Evolutionary conservation across 2,329 filamentous ascomycete genomes (phyloP).

Genomic region (Microcyclosporella mali): DNA sequence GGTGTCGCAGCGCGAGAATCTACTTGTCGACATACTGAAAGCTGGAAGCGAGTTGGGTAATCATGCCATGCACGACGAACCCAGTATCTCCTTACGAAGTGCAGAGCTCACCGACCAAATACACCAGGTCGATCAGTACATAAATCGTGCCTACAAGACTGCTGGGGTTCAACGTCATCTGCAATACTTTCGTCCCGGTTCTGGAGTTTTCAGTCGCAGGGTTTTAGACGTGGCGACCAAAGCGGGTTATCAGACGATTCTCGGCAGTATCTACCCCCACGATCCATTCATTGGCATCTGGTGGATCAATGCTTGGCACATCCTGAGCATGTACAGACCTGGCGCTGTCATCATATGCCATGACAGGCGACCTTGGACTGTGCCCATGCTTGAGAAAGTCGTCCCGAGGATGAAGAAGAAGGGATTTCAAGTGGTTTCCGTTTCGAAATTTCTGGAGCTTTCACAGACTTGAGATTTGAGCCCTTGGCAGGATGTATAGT

Average conservation of each 20-base stretch:
- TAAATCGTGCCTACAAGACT: slow-evolving; percentile 51
- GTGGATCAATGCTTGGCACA: slow-evolving; percentile 66
- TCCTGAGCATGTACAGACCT: slow-evolving; percentile 70
- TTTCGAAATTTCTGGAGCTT: slow-evolving; percentile 57
- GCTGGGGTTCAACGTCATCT: slow-evolving; percentile 40
- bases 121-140: slow-evolving; percentile 54
- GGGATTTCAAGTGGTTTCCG: slow-evolving; percentile 66
- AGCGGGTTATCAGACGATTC: slow-evolving; percentile 65
- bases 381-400: slow-evolving; percentile 67
- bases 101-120: slow-evolving; percentile 59
- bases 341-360: slow-evolving; percentile 82
- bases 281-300: slow-evolving; percentile 75
- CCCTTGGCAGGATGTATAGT: not conserved
- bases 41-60: slow-evolving; percentile 63
- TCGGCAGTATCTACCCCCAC: slow-evolving; percentile 83
- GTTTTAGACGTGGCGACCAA: slow-evolving; percentile 58
- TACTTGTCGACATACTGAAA: slow-evolving; percentile 48
- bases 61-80: slow-evolving; percentile 84
- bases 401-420: slow-evolving; percentile 63
- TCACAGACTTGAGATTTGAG: slow-evolving; percentile 6
- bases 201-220: slow-evolving; percentile 68
- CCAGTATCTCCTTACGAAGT: slow-evolving; percentile 57
- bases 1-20: slow-evolving; percentile 48
- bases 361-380: slow-evolving; percentile 76
- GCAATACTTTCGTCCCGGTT: slow-evolving; percentile 75